These are phyloP conservation scores for Fagopyrum homotropicum DNA, from an alignment of 148 eudicot genomes.

Conservation along the genomic window DNA sequence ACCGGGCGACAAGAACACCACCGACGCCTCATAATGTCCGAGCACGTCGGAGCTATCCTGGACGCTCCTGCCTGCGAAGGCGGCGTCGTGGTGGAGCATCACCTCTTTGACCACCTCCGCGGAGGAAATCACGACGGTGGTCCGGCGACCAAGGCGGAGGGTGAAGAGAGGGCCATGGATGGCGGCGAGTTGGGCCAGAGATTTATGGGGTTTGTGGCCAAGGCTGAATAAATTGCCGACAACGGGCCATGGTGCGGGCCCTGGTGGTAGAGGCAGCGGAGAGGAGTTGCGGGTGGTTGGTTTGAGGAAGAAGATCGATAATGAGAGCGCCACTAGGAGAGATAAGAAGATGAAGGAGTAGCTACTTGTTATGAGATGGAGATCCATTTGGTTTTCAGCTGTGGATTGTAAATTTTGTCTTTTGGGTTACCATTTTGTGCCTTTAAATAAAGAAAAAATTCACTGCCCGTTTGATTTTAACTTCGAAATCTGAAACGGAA, in stretches of 20 bases:
- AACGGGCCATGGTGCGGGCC: constrained; percentile 32
- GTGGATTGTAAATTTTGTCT: neutral
- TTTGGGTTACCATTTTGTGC: no score
- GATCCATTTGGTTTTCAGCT: neutral
- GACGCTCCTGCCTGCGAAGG: constrained; percentile 20
- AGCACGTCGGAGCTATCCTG: constrained; percentile 14
- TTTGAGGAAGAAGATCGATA: neutral
- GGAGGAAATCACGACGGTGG: constrained; percentile 43
- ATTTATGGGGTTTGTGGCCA: constrained; percentile 44
- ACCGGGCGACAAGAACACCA: constrained; percentile 31
- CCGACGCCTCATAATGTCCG: constrained; percentile 27
- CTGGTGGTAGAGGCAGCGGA: constrained; percentile 13
- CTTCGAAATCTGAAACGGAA: no score
- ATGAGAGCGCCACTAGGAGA: neutral
- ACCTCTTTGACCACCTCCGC: constrained; percentile 37
- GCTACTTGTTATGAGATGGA: neutral
- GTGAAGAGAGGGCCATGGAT: constrained; percentile 38
- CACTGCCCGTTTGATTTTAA: no score
- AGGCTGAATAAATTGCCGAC: constrained; percentile 46
- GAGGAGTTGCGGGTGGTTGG: neutral
- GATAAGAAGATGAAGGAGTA: neutral
- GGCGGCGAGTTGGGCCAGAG: constrained; percentile 39
- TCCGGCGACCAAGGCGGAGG: constrained; percentile 31
- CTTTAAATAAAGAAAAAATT: no score
- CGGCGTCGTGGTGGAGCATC: constrained; percentile 43